A percentile compares a stretch with the other conserved stretches of the same genome.
phyloP scores from a whole-genome alignment of 2,329 filamentous ascomycete genomes.

The Dothiorella sarmentorum region DNA sequence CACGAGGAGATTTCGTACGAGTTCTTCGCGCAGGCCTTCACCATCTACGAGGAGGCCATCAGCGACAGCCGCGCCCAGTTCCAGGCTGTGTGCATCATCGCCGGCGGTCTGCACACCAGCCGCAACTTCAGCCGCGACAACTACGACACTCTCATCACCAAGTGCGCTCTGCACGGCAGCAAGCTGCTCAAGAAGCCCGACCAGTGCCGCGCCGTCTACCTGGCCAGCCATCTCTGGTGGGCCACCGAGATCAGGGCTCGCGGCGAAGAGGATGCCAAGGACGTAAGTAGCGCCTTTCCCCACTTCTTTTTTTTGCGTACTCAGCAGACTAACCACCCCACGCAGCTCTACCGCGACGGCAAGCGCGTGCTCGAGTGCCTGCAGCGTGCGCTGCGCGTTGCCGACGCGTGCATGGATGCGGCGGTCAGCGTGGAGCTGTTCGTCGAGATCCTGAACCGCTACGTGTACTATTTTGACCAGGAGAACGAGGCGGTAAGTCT shows the following conservation, averaged over 20 bases:
- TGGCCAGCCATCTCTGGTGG: conserved; percentile 98
- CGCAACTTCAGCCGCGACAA: conserved; percentile 94
- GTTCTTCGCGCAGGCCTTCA: conserved; percentile 97
- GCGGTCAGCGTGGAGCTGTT: conserved; percentile 96
- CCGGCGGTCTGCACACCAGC: conserved; percentile 81
- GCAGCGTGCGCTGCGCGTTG: conserved; percentile 89
- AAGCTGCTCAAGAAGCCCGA: conserved; percentile 97
- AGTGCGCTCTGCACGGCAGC: conserved; percentile 92
- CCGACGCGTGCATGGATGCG: conserved; percentile 98
- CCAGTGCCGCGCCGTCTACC: conserved; percentile 92
- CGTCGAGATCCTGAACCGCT: conserved; percentile 96
- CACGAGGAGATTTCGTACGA: conserved; percentile 98
- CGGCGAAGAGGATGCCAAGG: conserved; percentile 75
- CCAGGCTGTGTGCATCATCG: conserved; percentile 93
- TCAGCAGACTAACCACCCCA: no score
- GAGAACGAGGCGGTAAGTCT: conserved; percentile 85
- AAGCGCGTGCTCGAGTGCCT: conserved; percentile 96
- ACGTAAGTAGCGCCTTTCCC: conserved; percentile 57
- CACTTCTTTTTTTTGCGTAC: no score
- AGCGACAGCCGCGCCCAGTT: conserved; percentile 96
- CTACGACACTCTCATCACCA: conserved; percentile 97
- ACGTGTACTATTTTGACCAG: conserved; percentile 99
- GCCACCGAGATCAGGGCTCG: conserved; percentile 76
- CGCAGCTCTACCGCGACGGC: conserved; percentile 88
- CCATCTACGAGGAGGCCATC: conserved; percentile 93